Evolutionary conservation across 768 basidiomycete species (phyloP).

Genomic region (Auricularia auricula-judae): DNA sequence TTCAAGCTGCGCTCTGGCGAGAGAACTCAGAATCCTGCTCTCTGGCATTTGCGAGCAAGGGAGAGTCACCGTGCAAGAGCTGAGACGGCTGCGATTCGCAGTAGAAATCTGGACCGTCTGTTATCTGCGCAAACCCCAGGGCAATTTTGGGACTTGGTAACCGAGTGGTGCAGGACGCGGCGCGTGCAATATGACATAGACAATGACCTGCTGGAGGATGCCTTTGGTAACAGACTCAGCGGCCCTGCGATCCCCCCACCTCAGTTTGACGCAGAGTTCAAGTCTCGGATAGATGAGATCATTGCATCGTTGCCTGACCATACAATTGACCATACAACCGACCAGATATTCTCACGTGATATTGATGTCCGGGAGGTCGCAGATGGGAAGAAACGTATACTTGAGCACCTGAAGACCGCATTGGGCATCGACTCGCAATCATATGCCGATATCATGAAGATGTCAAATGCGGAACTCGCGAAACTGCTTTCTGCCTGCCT

Average conservation of each 20-base stretch:
- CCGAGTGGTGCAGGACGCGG: neutral
- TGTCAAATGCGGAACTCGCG: neutral
- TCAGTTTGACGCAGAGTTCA: neutral
- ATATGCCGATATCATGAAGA: neutral
- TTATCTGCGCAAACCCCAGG: neutral
- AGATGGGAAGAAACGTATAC: neutral
- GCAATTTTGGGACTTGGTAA: neutral
- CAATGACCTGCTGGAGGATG: neutral
- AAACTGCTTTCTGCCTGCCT: neutral
- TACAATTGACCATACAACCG: neutral
- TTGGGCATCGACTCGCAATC: neutral
- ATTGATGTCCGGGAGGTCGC: neutral
- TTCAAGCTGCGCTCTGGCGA: neutral
- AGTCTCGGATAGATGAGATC: neutral
- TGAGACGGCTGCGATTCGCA: neutral
- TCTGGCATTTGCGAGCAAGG: neutral
- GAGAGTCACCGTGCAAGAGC: neutral
- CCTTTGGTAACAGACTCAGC: neutral
- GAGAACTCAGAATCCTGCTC: neutral
- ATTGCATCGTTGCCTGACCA: neutral
- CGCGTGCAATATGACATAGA: neutral
- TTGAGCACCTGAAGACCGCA: neutral
- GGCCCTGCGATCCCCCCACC: neutral
- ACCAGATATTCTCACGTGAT: neutral
- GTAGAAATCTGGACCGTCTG: neutral